These are phyloP conservation scores for Talaromyces thailandensis DNA, from an alignment of 495 filamentous ascomycete genomes.

Conservation along the genomic window DNA sequence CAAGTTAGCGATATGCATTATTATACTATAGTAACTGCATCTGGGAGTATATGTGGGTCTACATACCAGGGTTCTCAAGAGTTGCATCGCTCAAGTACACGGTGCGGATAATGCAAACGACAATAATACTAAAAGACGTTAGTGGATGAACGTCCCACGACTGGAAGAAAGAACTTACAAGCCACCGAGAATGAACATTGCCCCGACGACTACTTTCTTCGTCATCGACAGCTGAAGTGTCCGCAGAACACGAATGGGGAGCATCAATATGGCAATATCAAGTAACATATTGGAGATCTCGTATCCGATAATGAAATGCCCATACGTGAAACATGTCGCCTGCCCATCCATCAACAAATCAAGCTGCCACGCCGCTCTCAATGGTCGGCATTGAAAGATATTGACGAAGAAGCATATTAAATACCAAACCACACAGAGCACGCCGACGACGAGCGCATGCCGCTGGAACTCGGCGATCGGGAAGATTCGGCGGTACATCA, in stretches of 20 bases:
- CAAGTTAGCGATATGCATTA: too few species aligned
- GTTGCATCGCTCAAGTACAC: constrained; percentile 7
- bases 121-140: background rate
- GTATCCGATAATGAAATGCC: background rate
- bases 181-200: constrained; percentile 19
- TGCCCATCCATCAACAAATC: background rate
- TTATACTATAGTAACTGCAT: too few species aligned
- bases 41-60: too few species aligned
- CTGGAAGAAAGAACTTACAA: constrained; percentile 17
- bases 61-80: too few species aligned
- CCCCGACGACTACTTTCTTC: background rate
- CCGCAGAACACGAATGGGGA: background rate
- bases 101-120: constrained; percentile 15
- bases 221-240: background rate
- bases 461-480: background rate
- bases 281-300: background rate
- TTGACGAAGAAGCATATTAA: constrained; percentile 1
- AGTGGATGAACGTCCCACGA: too few species aligned
- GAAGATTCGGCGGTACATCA: background rate
- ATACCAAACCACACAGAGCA: constrained; percentile 7
- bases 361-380: constrained; percentile 8
- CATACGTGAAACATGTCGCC: background rate
- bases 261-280: background rate
- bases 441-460: constrained; percentile 2
- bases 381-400: constrained; percentile 12